Base-by-base conservation (phyloP, 164 flowering plant genomes). In the Buxus sempervirens region DNA sequence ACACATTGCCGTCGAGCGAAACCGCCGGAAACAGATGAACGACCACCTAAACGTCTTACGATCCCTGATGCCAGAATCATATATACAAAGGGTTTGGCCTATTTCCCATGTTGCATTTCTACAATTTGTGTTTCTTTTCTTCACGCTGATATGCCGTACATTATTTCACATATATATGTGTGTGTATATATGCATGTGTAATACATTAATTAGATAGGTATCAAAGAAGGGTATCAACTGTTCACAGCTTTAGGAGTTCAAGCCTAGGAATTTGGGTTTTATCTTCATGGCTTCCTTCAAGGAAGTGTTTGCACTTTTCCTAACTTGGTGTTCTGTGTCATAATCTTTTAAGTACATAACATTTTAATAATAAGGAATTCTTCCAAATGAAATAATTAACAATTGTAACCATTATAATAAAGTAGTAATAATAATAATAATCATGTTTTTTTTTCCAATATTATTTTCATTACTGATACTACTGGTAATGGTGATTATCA, bases 1-100 rank as follows among this genome's bases (percentile, higher is more conserved):
- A 16, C 98, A 93, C 84, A 93, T 93, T 80, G 77, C 82, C 5
- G 94, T 93, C 0, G 98, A 93, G 58, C 81, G 98, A 55, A 93
- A 93, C 67, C 82, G 98, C 5, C 76, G 98, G n/a, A 88, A 81
- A 74, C 96, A 86, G 69, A 93, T 93, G 97, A 93, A 90, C 58
- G 90, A 90, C 55, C 93, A 93, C 68, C 88, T 93, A 13, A 75
- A 88, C 5, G 88, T 87, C 26, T 60, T 93, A 53, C 80, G 96
- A 21, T 89, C 97, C 5, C 84, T 93, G 76, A 89, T 93, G 97
- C 97, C 97, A 0, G 87, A 86, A 22, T 85, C 90, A 64, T 89
- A 85, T 60, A 82, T 81, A 48, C 94, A 88, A 73, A 86, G 94
- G 88, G 98, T 93, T 12, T 63, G 55, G 13, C 23, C 42, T 45